Evolutionary conservation across 2,329 filamentous ascomycete species (phyloP).

Genomic region (Grosmannia serpens): DNA sequence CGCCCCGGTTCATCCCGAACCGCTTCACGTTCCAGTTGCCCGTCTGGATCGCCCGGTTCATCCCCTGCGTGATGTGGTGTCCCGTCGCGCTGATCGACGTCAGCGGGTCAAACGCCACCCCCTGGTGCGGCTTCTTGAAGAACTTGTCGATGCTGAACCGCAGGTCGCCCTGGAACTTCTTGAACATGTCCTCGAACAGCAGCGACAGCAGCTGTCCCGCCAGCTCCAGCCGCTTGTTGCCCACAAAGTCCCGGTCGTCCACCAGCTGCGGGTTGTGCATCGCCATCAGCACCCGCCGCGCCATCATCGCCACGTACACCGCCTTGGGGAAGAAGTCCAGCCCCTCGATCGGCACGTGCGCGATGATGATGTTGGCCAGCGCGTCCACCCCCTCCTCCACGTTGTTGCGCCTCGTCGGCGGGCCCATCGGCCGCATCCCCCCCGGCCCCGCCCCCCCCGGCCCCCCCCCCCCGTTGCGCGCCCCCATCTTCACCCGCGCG

Average conservation of each 20-base stretch:
- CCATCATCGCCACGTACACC: slow-evolving; percentile 94
- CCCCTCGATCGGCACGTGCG: slow-evolving; percentile 83
- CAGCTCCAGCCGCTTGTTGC: slow-evolving; percentile 91
- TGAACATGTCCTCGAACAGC: slow-evolving; percentile 95
- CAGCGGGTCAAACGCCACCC: slow-evolving; percentile 77
- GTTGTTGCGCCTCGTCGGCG: slow-evolving; percentile 58
- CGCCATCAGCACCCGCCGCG: slow-evolving; percentile 88
- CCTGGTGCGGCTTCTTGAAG: slow-evolving; percentile 83
- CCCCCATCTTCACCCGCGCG: slow-evolving; percentile 74
- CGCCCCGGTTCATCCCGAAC: slow-evolving; percentile 96
- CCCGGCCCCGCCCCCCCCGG: neutral
- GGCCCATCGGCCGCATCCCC: slow-evolving; percentile 20
- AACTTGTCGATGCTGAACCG: slow-evolving; percentile 94
- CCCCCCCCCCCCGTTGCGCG: slow-evolving; percentile 34
- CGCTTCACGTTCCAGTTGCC: slow-evolving; percentile 97
- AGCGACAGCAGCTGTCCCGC: slow-evolving; percentile 89
- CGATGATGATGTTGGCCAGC: slow-evolving; percentile 83
- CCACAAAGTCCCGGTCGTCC: slow-evolving; percentile 94
- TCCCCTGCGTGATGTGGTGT: slow-evolving; percentile 78
- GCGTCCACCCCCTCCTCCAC: slow-evolving; percentile 89
- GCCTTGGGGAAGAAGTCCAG: slow-evolving; percentile 96
- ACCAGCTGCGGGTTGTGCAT: slow-evolving; percentile 80
- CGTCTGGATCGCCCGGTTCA: slow-evolving; percentile 93
- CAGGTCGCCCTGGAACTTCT: slow-evolving; percentile 80
- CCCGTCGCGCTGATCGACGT: slow-evolving; percentile 75